Evolutionary conservation across 352 stramenopile species (phyloP), one percentile per base, ranked within the genome.

Genomic region (Thraustochytrium sp.): DNA sequence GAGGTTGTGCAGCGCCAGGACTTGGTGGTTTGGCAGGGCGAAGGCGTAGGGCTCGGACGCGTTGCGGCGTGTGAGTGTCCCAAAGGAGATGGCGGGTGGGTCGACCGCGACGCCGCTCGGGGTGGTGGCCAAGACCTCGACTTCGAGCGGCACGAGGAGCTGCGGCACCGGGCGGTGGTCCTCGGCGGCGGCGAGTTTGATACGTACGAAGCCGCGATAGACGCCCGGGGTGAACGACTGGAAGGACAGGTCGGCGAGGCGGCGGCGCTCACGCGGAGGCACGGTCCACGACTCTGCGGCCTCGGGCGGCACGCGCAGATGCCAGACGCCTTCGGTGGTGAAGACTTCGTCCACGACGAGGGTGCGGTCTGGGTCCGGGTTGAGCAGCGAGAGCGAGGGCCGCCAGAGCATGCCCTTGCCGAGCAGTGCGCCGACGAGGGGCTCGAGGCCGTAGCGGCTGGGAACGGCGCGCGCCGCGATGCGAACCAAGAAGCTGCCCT

Each of bases 291-390:
- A n/a, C n/a, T 72, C 46, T 13, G 48, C 68, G 37, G 11, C 53
- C 4, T 51, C 29, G 54, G 5, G 26, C 44, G 31, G 3, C 5
- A 80, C 23, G 23, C 68, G 31, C 26, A 80, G 38, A 34, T 80
- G 68, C 68, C 76, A 4, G 31, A 51, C 76, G 46, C 53, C 68
- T 46, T 80, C 68, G 18, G 68, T 80, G 16, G 68, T 80, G 49
- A 40, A 80, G n/a, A 80, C 53, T 26, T 80, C 44, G 1, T 44
- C 16, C 3, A 80, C 38, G 8, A 26, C n/a, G 37, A 80, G 68
- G 5, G 18, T 8, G 9, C 44, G 18, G 46, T 34, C 31, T 8
- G 31, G 34, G 26, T 46, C 18, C 16, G 68, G 68, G 31, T 80
- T 80, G 21, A 16, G 23, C 11, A 80, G 18, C 38, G 31, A 42